These are phyloP conservation scores for Graphilbum ipis-grandicollis DNA, from an alignment of 2,329 filamentous ascomycete genomes.

Conservation along the genomic window DNA sequence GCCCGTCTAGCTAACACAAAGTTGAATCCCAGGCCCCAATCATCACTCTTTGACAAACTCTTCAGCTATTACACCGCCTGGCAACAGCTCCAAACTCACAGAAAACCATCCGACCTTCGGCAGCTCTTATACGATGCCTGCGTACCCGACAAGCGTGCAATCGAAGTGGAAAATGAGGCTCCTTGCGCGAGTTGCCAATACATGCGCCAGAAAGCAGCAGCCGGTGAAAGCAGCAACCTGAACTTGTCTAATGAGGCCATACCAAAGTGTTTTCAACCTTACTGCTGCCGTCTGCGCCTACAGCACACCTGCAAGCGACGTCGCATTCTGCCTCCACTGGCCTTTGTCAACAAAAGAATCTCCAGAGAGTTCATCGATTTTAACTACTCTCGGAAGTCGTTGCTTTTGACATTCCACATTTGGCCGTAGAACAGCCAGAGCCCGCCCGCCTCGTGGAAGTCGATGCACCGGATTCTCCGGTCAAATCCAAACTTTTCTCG, in stretches of 20 bases:
- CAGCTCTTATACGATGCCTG: background rate
- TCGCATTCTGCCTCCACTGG: background rate
- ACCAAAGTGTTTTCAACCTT: background rate
- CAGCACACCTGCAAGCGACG: background rate
- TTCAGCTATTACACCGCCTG: background rate
- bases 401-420: background rate
- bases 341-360: background rate
- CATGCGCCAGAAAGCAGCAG: background rate
- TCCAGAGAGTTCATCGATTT: background rate
- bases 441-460: background rate
- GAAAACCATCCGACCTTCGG: background rate
- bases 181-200: background rate
- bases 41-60: background rate
- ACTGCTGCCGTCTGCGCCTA: background rate
- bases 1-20: too few species aligned
- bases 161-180: background rate
- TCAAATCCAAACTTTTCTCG: background rate
- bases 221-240: background rate
- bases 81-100: background rate
- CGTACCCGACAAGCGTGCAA: background rate
- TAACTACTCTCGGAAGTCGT: background rate
- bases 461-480: background rate
- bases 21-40: background rate
- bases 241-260: background rate
- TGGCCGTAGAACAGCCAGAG: background rate